These are phyloP conservation scores for Pachysandra terminalis DNA, from an alignment of 164 flowering plant genomes.

Conservation along the genomic window DNA sequence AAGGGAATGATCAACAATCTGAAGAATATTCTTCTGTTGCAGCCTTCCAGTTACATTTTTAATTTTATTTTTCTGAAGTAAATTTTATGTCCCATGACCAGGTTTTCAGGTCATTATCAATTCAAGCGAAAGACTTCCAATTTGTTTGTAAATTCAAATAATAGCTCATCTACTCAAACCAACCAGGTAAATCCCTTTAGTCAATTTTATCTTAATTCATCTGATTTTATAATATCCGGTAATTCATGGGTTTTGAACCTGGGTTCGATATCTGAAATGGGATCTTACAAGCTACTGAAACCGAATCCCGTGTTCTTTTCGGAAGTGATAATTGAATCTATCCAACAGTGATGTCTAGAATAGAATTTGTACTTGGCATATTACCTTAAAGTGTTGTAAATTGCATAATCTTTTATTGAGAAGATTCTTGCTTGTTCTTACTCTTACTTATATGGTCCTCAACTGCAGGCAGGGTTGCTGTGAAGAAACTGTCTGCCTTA, in stretches of 20 bases:
- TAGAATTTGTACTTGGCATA: background rate
- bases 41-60: background rate
- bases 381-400: too few relatives aligned
- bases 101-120: background rate
- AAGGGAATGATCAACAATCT: too few relatives aligned
- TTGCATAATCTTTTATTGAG: background rate
- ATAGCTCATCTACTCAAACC: background rate
- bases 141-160: background rate
- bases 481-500: conserved; percentile 11
- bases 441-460: conserved; percentile 25
- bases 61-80: background rate
- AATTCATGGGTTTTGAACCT: too few relatives aligned
- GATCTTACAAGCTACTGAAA: too few relatives aligned
- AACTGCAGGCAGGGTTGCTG: conserved; percentile 16
- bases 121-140: background rate
- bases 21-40: too few relatives aligned
- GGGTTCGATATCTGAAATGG: too few relatives aligned
- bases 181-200: conserved; percentile 4
- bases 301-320: too few relatives aligned
- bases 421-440: conserved; percentile 8
- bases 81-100: background rate
- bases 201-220: background rate
- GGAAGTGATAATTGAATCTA: background rate
- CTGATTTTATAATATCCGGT: too few relatives aligned
- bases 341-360: conserved; percentile 3